These are phyloP conservation scores for Rachicladosporium sp. DNA, from an alignment of 2,329 filamentous ascomycete species.

Conservation along the genomic window DNA sequence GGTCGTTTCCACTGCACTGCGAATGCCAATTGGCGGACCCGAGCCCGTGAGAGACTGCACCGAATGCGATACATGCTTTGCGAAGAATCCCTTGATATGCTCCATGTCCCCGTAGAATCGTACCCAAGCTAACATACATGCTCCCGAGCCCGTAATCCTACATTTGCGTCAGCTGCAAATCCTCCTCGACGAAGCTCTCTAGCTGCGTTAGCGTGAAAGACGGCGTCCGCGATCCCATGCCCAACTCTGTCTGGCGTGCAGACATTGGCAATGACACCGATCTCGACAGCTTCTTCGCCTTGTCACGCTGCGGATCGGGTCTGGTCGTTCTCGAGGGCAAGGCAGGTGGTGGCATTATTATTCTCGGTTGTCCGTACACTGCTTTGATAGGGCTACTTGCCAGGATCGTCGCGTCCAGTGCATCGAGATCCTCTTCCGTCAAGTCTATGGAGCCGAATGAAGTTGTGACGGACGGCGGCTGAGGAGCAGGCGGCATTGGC, in stretches of 20 bases:
- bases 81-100: too few relatives aligned
- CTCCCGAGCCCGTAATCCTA: too few relatives aligned
- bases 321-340: slow-evolving; percentile 2
- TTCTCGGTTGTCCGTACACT: background rate
- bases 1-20: too few relatives aligned
- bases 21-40: too few relatives aligned
- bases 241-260: too few relatives aligned
- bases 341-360: slow-evolving; percentile 11
- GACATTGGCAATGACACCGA: too few relatives aligned
- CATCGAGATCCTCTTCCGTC: slow-evolving; percentile 29
- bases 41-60: too few relatives aligned
- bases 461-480: slow-evolving; percentile 20
- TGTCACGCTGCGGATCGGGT: background rate
- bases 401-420: slow-evolving; percentile 13
- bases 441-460: slow-evolving; percentile 29
- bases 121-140: background rate
- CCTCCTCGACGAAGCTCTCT: slow-evolving; percentile 22
- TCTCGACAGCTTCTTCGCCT: slow-evolving; percentile 2
- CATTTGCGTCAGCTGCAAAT: slow-evolving; percentile 22
- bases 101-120: too few relatives aligned
- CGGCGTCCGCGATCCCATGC: background rate
- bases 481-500: background rate
- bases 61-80: too few relatives aligned
- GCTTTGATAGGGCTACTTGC: background rate
- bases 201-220: slow-evolving; percentile 22